Evolutionary conservation across 495 filamentous ascomycete genomes (phyloP), one percentile per base, ranked within the genome.

Genomic region (Penicillium samsonianum): DNA sequence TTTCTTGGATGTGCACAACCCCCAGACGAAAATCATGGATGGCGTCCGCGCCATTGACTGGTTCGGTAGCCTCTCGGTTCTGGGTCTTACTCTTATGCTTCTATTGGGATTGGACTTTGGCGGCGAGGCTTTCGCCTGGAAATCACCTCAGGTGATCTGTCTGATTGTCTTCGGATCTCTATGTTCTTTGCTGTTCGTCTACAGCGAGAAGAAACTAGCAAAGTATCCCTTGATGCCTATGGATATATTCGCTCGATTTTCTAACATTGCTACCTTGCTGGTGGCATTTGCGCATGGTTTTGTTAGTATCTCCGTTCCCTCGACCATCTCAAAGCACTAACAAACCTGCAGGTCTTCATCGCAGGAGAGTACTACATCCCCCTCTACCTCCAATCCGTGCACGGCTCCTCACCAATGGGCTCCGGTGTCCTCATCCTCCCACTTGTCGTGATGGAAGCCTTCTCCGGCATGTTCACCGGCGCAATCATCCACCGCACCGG

Each of bases 31-130:
- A 6, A 67, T 87, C 11, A 17, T 70, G 22, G 80, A 84, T 0
- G 92, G 91, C 0, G 70, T 95, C 17, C 85, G 84, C 52, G 87
- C 89, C 1, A 86, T 93, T 16, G 90, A 94, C 67, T 92, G 88
- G 88, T 70, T 83, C 31, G 90, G 90, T 2, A 85, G 83, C 11
- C 45, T 89, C 19, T 82, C 82, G 3, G 83, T 94, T 50, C 78
- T 92, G 6, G 85, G 83, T 11, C 83, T 86, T 8, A 89, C 88
- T 0, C 66, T 93, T 43, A 90, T 93, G 83, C 69, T 96, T 33
- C 76, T 95, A 3, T 79, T 93, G 4, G 90, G 87, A 2, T 77
- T 95, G 16, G 84, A 91, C 62, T 87, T 88, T 61, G 90, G 90
- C 25, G 91, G 91, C 12, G 82, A 86, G 7, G 78, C 80, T 0